phyloP scores from a whole-genome alignment of 805 yeast genomes.

The Myxozyma neglecta region DNA sequence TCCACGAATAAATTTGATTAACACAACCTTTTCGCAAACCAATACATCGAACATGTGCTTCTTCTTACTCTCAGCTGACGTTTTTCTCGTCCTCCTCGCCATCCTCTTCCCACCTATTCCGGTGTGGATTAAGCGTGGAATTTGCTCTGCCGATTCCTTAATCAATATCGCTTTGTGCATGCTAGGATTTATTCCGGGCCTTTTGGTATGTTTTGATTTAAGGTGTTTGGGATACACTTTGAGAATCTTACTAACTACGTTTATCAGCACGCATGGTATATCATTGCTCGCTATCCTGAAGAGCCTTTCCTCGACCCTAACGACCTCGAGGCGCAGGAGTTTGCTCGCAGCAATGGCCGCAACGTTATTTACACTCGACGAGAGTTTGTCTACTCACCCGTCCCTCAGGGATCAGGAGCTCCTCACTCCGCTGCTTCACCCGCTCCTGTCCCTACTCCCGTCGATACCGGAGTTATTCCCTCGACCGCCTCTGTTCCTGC shows the following conservation, averaged over 20 bases:
- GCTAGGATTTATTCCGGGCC: slow-evolving; percentile 75
- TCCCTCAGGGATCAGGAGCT: slow-evolving; percentile 19
- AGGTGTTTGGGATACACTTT: background rate
- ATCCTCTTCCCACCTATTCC: slow-evolving; percentile 78
- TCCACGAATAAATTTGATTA: too few relatives aligned
- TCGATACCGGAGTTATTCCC: background rate
- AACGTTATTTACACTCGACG: slow-evolving; percentile 20
- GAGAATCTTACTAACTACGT: background rate
- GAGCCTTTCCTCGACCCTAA: slow-evolving; percentile 26
- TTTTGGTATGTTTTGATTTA: slow-evolving; percentile 41
- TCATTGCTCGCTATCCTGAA: slow-evolving; percentile 70
- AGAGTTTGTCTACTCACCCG: slow-evolving; percentile 28
- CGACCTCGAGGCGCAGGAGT: slow-evolving; percentile 29
- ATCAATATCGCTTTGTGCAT: slow-evolving; percentile 71
- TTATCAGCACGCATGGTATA: slow-evolving; percentile 65
- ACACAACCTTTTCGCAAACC: too few relatives aligned
- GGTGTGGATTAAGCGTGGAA: slow-evolving; percentile 69
- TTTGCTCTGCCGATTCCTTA: slow-evolving; percentile 66
- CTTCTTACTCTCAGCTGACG: slow-evolving; percentile 46
- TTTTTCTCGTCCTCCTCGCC: slow-evolving; percentile 66
- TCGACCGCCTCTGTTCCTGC: slow-evolving; percentile 17
- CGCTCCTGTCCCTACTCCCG: slow-evolving; percentile 8
- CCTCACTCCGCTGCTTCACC: background rate
- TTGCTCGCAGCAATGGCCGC: background rate
- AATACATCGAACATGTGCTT: slow-evolving; percentile 14